phyloP scores from a whole-genome alignment of 257 asterid species.

The Primulina huaijiensis region DNA sequence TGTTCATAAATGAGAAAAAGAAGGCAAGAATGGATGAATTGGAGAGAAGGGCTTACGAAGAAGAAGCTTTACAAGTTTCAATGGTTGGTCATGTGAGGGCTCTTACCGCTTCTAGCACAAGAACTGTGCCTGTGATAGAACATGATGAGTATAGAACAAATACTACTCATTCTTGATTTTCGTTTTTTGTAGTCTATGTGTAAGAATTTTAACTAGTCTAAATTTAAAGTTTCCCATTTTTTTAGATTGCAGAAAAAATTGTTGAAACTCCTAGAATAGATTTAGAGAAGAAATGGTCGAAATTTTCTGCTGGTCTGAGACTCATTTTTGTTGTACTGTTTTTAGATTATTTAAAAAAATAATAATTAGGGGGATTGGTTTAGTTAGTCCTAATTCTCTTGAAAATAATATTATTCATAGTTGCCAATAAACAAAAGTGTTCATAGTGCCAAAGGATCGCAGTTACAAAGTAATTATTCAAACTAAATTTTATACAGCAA shows the following conservation, averaged over 20 bases:
- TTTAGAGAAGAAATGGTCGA: constrained; percentile 30
- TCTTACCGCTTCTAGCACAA: constrained; percentile 56
- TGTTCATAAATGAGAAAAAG: constrained; percentile 72
- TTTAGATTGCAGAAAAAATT: background rate
- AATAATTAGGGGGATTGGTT: no score
- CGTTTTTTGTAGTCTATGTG: constrained; percentile 19
- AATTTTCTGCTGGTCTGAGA: constrained; percentile 25
- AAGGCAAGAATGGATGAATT: constrained; percentile 79
- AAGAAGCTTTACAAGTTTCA: constrained; percentile 88
- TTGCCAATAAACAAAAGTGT: no score
- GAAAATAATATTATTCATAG: background rate
- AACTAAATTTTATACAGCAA: no score
- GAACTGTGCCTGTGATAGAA: constrained; percentile 68
- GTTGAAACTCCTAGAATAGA: constrained; percentile 21
- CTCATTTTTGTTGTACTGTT: constrained; percentile 21
- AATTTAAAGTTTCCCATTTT: constrained; percentile 25
- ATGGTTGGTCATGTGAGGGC: constrained; percentile 98
- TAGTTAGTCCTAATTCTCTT: background rate
- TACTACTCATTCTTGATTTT: constrained; percentile 19
- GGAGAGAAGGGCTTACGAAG: constrained; percentile 88
- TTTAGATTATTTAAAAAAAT: no score
- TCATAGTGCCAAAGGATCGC: no score
- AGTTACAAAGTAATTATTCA: no score
- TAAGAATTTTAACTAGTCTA: constrained; percentile 21
- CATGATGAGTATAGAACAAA: constrained; percentile 45